Evolutionary conservation across 345 rosid genomes (phyloP).

Genomic region (Gossypium ekmanianum): DNA sequence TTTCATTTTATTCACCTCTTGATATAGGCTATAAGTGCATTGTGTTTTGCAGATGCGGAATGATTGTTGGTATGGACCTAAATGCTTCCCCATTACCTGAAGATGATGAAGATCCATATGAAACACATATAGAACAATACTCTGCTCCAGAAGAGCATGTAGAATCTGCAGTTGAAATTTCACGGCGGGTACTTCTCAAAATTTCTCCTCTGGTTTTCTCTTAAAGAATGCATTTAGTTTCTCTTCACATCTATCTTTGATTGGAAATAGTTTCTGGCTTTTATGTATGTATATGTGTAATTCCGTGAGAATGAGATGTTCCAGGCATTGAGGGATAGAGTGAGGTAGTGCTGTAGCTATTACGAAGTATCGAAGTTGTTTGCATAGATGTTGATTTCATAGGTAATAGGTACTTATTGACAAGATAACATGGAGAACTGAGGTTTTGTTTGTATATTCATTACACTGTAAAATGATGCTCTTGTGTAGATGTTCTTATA

Average conservation of each 20-base stretch:
- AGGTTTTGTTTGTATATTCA: background rate
- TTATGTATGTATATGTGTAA: too few species aligned
- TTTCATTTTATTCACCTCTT: conserved; percentile 1
- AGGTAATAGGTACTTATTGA: background rate
- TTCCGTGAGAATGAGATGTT: background rate
- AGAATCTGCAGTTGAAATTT: conserved; percentile 61
- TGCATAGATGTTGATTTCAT: background rate
- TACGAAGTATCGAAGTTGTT: background rate
- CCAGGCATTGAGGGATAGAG: background rate
- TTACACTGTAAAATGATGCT: background rate
- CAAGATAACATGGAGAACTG: background rate
- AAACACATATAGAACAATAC: conserved; percentile 39
- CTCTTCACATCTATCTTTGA: background rate
- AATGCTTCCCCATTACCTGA: conserved; percentile 76
- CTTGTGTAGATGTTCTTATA: background rate
- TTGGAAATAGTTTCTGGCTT: background rate
- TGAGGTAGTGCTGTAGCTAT: background rate
- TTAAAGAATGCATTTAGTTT: background rate
- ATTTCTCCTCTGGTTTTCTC: background rate
- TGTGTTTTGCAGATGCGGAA: conserved; percentile 40
- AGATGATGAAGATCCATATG: conserved; percentile 65
- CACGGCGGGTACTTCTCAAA: conserved; percentile 51
- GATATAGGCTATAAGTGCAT: conserved; percentile 23
- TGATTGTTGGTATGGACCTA: conserved; percentile 75
- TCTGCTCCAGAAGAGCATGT: conserved; percentile 45